Evolutionary conservation across 2,329 filamentous ascomycete species (phyloP).

Genomic region (Colletotrichum spaethianum): DNA sequence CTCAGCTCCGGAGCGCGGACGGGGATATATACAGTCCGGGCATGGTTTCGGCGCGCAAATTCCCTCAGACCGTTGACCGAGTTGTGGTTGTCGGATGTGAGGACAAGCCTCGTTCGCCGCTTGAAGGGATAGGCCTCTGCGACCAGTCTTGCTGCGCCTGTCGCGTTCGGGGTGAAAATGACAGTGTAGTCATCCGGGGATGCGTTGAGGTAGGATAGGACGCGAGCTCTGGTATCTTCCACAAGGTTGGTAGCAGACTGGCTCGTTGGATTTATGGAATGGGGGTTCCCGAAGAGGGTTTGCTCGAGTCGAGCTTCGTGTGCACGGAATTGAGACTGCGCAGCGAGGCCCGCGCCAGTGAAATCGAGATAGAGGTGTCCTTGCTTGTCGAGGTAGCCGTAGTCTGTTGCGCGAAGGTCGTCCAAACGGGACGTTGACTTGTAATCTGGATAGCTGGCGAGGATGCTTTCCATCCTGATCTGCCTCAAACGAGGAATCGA

Average conservation of each 20-base stretch:
- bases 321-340: constrained; percentile 50
- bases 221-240: constrained; percentile 49
- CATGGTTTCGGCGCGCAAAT: constrained; percentile 48
- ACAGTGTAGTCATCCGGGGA: constrained; percentile 55
- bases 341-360: constrained; percentile 55
- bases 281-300: constrained; percentile 56
- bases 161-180: constrained; percentile 58
- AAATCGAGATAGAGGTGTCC: constrained; percentile 59
- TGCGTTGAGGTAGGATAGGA: constrained; percentile 53
- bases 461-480: constrained; percentile 27
- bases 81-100: constrained; percentile 60
- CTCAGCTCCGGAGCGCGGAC: constrained; percentile 47
- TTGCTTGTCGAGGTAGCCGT: constrained; percentile 54
- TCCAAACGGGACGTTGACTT: constrained; percentile 49
- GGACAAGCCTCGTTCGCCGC: constrained; percentile 46
- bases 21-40: constrained; percentile 51
- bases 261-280: constrained; percentile 56
- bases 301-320: constrained; percentile 49
- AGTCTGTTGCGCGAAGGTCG: constrained; percentile 50
- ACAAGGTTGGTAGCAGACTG: constrained; percentile 52
- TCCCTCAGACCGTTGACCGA: constrained; percentile 57
- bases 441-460: constrained; percentile 52
- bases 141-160: constrained; percentile 55
- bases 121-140: constrained; percentile 56
- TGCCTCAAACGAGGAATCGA: not conserved